A percentile compares a stretch with the other conserved stretches of the same genome.
Evolutionary conservation across 73 alveolate species (phyloP).

Genomic region (Paramecium pentaurelia): DNA sequence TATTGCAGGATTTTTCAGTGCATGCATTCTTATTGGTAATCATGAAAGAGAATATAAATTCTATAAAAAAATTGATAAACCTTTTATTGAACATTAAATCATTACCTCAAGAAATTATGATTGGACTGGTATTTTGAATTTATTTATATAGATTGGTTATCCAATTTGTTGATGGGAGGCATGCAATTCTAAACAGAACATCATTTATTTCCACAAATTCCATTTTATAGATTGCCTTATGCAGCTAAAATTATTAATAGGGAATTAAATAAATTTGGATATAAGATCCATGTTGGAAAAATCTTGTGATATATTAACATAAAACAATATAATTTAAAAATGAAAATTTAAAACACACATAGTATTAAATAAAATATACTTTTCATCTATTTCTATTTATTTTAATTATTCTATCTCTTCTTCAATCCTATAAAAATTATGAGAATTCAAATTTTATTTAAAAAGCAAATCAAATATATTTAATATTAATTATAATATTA

Average conservation of each 20-base stretch:
- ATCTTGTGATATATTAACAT: not conserved
- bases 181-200: conserved; percentile 62
- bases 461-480: too few species aligned
- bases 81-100: conserved; percentile 55
- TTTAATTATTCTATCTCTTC: not conserved
- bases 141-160: conserved; percentile 2
- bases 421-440: too few species aligned
- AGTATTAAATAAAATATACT: not conserved
- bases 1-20: conserved; percentile 60
- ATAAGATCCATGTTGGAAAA: not conserved
- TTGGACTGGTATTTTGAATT: not conserved
- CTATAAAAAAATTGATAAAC: conserved; percentile 46
- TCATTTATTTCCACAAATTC: conserved; percentile 60
- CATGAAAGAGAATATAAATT: conserved; percentile 60
- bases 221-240: conserved; percentile 52
- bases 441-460: too few species aligned
- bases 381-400: too few species aligned
- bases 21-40: conserved; percentile 48
- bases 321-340: not conserved
- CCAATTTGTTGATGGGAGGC: conserved; percentile 60
- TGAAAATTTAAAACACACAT: not conserved
- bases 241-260: conserved; percentile 50
- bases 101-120: conserved; percentile 54
- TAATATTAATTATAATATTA: too few species aligned
- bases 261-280: conserved; percentile 51